These are phyloP conservation scores for Alternaria arborescens DNA, from an alignment of 2,329 filamentous ascomycete species.

Conservation along the genomic window DNA sequence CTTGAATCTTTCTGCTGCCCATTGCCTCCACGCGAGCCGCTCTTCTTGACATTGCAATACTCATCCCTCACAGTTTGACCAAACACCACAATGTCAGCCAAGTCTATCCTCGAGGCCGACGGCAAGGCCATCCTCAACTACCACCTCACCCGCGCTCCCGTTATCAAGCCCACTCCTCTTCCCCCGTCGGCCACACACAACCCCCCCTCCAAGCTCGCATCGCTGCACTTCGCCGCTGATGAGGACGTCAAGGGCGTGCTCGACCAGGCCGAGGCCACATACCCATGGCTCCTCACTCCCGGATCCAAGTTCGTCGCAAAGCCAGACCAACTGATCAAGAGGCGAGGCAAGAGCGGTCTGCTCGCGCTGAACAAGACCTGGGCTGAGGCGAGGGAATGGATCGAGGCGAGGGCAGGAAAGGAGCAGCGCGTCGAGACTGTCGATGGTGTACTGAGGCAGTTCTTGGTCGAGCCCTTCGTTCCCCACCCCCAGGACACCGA, in stretches of 20 bases:
- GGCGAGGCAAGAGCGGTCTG: slow-evolving; percentile 97
- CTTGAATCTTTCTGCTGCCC: slow-evolving; percentile 20
- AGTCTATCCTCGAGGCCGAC: slow-evolving; percentile 98
- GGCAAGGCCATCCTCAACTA: slow-evolving; percentile 99
- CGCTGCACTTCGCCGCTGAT: slow-evolving; percentile 91
- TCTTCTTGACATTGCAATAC: slow-evolving; percentile 22
- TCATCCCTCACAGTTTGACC: slow-evolving; percentile 37
- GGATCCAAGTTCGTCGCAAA: slow-evolving; percentile 97
- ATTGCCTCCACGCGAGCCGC: slow-evolving; percentile 25
- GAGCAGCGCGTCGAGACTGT: slow-evolving; percentile 91
- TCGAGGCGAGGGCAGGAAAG: slow-evolving; percentile 91
- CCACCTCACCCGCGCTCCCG: slow-evolving; percentile 95
- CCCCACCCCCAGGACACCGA: slow-evolving; percentile 94
- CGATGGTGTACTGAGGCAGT: slow-evolving; percentile 87
- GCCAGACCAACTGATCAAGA: slow-evolving; percentile 99
- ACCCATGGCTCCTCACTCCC: slow-evolving; percentile 88
- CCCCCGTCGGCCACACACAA: slow-evolving; percentile 87
- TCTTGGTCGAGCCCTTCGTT: slow-evolving; percentile 98
- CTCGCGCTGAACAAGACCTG: slow-evolving; percentile 97
- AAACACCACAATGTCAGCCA: slow-evolving; percentile 79
- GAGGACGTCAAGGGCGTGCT: slow-evolving; percentile 83
- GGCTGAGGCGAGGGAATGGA: slow-evolving; percentile 92
- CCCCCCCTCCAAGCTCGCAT: slow-evolving; percentile 86
- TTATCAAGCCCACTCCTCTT: slow-evolving; percentile 98
- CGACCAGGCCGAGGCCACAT: slow-evolving; percentile 94